phyloP scores from a whole-genome alignment of 495 filamentous ascomycete species.

The Daldinia loculata region DNA sequence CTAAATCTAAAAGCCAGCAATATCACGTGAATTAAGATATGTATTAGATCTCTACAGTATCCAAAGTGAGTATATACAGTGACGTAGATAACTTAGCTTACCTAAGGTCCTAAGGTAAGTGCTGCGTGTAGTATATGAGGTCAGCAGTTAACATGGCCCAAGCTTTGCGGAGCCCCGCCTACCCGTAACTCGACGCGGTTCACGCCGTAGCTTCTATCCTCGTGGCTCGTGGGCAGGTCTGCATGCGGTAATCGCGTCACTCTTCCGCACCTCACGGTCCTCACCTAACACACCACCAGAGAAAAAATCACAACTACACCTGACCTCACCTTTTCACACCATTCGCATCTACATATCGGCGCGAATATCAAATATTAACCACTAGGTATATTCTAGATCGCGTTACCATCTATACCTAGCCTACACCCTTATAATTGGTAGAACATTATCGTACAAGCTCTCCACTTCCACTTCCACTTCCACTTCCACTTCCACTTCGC shows the following conservation, averaged over 20 bases:
- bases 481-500: not conserved
- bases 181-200: conserved; percentile 22
- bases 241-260: conserved; percentile 42
- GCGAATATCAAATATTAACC: not conserved
- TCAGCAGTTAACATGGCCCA: conserved; percentile 10
- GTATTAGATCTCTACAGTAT: not conserved
- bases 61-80: not conserved
- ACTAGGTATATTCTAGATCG: not conserved
- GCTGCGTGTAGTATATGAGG: not conserved
- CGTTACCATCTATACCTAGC: not conserved
- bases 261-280: conserved; percentile 9
- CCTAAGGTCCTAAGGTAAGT: too few relatives aligned
- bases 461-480: not conserved
- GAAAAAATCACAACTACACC: conserved; percentile 2
- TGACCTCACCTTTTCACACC: conserved; percentile 26
- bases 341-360: conserved; percentile 7
- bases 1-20: not conserved
- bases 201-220: conserved; percentile 23
- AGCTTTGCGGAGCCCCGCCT: conserved; percentile 11
- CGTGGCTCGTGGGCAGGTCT: conserved; percentile 24
- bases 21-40: not conserved
- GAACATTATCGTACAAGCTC: not conserved
- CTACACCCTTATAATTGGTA: not conserved
- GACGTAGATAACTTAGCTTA: not conserved
- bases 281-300: conserved; percentile 2